A percentile compares a stretch with the other conserved stretches of the same genome.
These are phyloP conservation scores for Heimioporus sp. DNA, from an alignment of 768 basidiomycete genomes.

Conservation along the genomic window DNA sequence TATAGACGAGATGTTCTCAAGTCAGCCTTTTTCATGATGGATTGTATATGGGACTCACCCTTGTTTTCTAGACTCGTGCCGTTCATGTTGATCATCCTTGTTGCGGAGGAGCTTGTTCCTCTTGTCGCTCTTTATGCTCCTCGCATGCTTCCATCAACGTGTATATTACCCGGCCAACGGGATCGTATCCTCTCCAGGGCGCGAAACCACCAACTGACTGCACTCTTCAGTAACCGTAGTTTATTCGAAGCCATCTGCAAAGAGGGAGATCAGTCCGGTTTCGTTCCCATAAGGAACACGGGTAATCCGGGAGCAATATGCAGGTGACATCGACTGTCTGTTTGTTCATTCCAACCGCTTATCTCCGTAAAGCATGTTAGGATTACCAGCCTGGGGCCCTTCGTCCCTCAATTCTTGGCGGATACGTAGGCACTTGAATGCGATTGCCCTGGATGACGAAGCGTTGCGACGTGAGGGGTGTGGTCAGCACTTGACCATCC, in stretches of 20 bases:
- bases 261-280: constrained; percentile 34
- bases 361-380: constrained; percentile 38
- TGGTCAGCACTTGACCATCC: constrained; percentile 43
- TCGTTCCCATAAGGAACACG: constrained; percentile 12
- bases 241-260: constrained; percentile 35
- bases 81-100: constrained; percentile 68
- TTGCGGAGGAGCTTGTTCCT: constrained; percentile 81
- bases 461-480: constrained; percentile 52
- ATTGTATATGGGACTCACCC: constrained; percentile 5
- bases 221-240: constrained; percentile 35
- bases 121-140: constrained; percentile 85
- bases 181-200: constrained; percentile 58
- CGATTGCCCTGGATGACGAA: constrained; percentile 58
- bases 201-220: constrained; percentile 43
- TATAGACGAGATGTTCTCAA: constrained; percentile 70
- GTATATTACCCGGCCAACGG: constrained; percentile 78
- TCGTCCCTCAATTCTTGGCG: constrained; percentile 31
- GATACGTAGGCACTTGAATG: constrained; percentile 36
- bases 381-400: constrained; percentile 39
- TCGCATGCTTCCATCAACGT: constrained; percentile 81
- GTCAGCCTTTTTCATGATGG: constrained; percentile 36
- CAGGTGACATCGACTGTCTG: constrained; percentile 43
- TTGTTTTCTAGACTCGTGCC: constrained; percentile 55
- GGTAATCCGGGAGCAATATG: constrained; percentile 44
- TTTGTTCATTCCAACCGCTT: background rate